Evolutionary conservation across 139 green algal species (phyloP), one percentile per base, ranked within the genome.

Genomic region (Mychonastes homosphaera): DNA sequence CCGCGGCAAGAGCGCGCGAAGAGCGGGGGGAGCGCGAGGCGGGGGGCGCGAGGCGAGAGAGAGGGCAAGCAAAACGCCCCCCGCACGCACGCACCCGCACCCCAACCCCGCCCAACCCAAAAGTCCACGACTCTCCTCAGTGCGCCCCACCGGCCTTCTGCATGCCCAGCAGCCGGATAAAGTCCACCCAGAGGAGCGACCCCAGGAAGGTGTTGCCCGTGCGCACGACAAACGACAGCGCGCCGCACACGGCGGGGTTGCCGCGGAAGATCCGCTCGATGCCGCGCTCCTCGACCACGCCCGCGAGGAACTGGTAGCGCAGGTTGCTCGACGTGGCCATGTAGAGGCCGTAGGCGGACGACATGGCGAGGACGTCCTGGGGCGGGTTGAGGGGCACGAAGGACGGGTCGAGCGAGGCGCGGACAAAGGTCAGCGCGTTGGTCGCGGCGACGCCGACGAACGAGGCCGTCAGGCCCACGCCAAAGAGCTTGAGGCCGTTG

Each of bases 261-360:
- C 62, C 69, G 18, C 65, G 56, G 62, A 95, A 91, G 18, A 88
- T 4, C 3, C 46, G 67, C 79, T 96, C 88, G 41, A 97, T 90
- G 53, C 87, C 80, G 12, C 90, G 79, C 83, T 97, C 84, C 79
- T 97, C 90, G 8, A 97, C 49, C 8, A 97, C 64, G 32, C 90
- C 90, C 50, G 90, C 89, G 41, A 96, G 60, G 8, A 95, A 52
- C 76, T 95, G 86, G 50, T 79, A 82, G 13, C 88, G 79, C 50
- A 98, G 62, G 80, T 98, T 98, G 69, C 67, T 84, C 18, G 75
- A 90, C 10, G 84, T 67, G 19, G 80, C 82, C 92, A 98, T 98
- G 82, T 97, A 98, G 0, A 75, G 63, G n/a, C 82, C 92, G 63
- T 98, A 98, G 0, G 81, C 83, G 2, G 79, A 58, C 30, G 68